A percentile compares a stretch with the other conserved stretches of the same genome.
Conservation (phyloP, 2,329 filamentous ascomycete species). For the Pleomassaria siparia region DNA sequence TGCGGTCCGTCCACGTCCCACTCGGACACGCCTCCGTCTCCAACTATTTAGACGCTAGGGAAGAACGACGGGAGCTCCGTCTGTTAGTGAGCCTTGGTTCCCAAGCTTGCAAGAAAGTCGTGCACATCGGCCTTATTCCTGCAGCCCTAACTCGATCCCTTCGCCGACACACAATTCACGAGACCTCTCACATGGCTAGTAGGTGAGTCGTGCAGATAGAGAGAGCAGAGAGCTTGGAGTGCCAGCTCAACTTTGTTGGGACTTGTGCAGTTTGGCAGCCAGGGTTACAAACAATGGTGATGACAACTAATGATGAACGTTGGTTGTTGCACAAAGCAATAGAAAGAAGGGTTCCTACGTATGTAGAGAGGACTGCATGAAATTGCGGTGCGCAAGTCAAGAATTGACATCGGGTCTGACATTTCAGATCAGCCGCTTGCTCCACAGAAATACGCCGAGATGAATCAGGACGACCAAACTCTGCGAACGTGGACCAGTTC, state of each 20-base stretch:
- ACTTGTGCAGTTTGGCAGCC: background rate
- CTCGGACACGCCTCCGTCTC: background rate
- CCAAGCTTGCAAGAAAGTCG: background rate
- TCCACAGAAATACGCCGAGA: background rate
- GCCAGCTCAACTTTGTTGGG: background rate
- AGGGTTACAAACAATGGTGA: conserved; percentile 1
- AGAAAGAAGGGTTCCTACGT: conserved; percentile 7
- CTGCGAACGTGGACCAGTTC: background rate
- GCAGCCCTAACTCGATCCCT: background rate
- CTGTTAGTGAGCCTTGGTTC: background rate
- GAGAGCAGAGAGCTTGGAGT: background rate
- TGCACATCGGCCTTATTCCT: background rate
- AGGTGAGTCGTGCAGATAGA: too few species aligned
- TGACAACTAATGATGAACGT: conserved; percentile 12
- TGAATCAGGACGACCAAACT: background rate
- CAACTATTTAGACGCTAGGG: background rate
- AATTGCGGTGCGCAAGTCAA: background rate
- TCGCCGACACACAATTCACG: too few species aligned
- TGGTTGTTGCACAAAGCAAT: conserved; percentile 18
- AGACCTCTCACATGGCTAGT: too few species aligned
- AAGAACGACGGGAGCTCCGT: background rate
- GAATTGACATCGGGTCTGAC: background rate
- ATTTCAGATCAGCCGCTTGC: conserved; percentile 1
- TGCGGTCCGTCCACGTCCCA: conserved; percentile 4
- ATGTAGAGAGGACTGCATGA: background rate